Evolutionary conservation across 1,284 basidiomycete species (phyloP).

Genomic region (Heliocybe sulcata): DNA sequence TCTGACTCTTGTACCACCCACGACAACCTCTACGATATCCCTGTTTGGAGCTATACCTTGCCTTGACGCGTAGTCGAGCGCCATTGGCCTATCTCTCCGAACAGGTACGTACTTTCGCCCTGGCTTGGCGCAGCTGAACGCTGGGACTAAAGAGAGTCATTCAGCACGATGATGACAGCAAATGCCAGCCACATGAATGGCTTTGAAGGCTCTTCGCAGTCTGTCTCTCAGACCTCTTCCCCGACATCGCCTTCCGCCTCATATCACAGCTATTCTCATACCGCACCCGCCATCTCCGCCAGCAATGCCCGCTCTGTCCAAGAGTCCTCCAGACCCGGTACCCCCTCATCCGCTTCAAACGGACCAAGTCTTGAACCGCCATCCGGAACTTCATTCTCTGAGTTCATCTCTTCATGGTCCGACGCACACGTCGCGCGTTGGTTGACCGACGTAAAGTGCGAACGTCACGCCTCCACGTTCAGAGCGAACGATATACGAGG

Average conservation of each 20-base stretch:
- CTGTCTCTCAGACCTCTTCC: conserved; percentile 39
- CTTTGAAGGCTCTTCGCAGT: conserved; percentile 27
- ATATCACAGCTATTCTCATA: not conserved
- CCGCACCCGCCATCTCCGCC: not conserved
- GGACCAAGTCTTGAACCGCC: conserved; percentile 47
- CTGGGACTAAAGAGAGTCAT: not conserved
- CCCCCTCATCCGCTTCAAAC: conserved; percentile 16
- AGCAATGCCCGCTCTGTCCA: not conserved
- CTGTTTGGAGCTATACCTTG: not conserved
- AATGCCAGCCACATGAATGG: conserved; percentile 28
- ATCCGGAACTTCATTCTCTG: conserved; percentile 44
- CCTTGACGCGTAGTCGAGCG: not conserved
- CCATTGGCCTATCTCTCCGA: not conserved
- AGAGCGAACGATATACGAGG: conserved; percentile 83
- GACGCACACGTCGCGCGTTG: conserved; percentile 66
- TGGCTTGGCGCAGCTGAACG: not conserved
- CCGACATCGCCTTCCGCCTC: conserved; percentile 38
- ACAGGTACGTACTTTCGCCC: not conserved
- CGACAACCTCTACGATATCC: not conserved
- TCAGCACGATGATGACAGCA: conserved; percentile 26
- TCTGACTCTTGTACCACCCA: not conserved
- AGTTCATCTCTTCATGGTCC: conserved; percentile 62
- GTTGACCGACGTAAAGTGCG: conserved; percentile 70
- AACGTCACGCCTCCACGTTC: conserved; percentile 64
- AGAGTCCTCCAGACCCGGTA: not conserved